These are phyloP conservation scores for Fagopyrum esculentum DNA, from an alignment of 148 eudicot genomes.

Conservation along the genomic window DNA sequence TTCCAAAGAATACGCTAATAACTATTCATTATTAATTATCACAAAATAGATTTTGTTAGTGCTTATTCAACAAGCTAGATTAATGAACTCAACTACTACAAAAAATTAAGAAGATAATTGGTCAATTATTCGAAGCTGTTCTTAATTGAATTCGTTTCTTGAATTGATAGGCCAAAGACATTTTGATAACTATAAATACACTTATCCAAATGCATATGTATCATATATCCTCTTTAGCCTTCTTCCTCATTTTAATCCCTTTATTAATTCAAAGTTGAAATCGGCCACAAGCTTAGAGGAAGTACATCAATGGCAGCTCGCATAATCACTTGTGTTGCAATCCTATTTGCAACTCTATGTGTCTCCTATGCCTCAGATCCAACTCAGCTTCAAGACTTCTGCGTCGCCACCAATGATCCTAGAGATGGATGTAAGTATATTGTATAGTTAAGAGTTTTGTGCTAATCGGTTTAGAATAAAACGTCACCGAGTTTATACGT, in stretches of 20 bases:
- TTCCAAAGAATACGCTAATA: too few species aligned
- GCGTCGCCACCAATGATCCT: neutral
- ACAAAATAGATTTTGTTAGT: neutral
- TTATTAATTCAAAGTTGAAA: neutral
- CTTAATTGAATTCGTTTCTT: too few species aligned
- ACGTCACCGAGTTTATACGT: too few species aligned
- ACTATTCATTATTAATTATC: neutral
- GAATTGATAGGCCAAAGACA: neutral
- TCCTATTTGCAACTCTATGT: too few species aligned
- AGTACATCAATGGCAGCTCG: neutral
- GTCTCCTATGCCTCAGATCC: too few species aligned
- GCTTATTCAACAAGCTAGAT: neutral
- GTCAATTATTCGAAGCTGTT: too few species aligned
- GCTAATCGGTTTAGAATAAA: too few species aligned
- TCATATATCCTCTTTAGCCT: neutral
- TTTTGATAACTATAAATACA: conserved; percentile 1
- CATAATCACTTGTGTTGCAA: too few species aligned
- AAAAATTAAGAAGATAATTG: too few species aligned
- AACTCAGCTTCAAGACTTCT: neutral
- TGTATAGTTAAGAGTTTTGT: too few species aligned
- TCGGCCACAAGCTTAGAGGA: neutral
- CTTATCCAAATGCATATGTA: too few species aligned
- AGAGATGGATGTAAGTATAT: neutral
- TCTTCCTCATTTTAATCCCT: neutral
- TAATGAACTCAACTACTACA: neutral